These are phyloP conservation scores for Rhizopogon rudus DNA, from an alignment of 768 basidiomycete species.

Conservation along the genomic window DNA sequence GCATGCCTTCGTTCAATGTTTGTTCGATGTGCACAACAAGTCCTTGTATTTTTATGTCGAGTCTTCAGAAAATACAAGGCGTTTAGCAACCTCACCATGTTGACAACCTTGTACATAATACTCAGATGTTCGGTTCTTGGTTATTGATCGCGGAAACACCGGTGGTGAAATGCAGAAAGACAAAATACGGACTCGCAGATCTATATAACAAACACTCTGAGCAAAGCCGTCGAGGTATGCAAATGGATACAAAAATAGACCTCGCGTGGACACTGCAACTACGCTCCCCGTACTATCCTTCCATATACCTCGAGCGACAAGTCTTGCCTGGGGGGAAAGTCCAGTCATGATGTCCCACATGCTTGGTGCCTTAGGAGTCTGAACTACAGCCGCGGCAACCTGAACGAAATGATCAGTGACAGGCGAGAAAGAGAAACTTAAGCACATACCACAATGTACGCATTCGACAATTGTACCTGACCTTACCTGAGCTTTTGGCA, in stretches of 20 bases:
- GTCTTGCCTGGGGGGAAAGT: slow-evolving; percentile 17
- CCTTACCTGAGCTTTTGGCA: slow-evolving; percentile 91
- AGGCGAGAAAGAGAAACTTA: not conserved
- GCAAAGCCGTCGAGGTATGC: not conserved
- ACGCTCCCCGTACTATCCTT: slow-evolving; percentile 28
- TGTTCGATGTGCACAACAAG: slow-evolving; percentile 14
- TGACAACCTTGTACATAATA: not conserved
- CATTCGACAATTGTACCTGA: slow-evolving; percentile 92
- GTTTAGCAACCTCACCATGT: not conserved
- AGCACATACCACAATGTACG: slow-evolving; percentile 85
- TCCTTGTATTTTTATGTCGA: slow-evolving; percentile 16
- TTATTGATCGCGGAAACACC: not conserved
- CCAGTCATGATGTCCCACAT: too few relatives aligned
- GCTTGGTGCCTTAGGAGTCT: slow-evolving; percentile 49
- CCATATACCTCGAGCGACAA: slow-evolving; percentile 52
- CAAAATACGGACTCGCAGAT: not conserved
- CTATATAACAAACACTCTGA: slow-evolving; percentile 1
- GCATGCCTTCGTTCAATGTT: not conserved
- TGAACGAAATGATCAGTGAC: slow-evolving; percentile 24
- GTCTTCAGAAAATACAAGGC: not conserved
- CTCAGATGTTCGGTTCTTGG: not conserved
- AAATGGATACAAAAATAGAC: not conserved
- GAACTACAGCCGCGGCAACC: slow-evolving; percentile 92
- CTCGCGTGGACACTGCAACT: slow-evolving; percentile 11
- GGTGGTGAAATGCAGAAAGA: not conserved